A percentile compares a stretch with the other conserved stretches of the same genome.
These are phyloP conservation scores for Ligustrum vulgare DNA, from an alignment of 257 asterid species.

Conservation along the genomic window DNA sequence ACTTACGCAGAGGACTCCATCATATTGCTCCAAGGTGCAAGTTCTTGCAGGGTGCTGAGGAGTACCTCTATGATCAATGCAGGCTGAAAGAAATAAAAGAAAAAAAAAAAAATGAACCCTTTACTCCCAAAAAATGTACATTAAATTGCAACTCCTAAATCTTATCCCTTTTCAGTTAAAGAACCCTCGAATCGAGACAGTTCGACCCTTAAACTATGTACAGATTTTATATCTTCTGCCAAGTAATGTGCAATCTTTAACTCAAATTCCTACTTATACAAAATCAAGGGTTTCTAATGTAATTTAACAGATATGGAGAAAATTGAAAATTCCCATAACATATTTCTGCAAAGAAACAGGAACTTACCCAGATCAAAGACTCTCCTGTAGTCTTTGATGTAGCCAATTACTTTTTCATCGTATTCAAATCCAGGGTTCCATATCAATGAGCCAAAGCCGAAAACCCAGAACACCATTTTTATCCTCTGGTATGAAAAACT, in stretches of 20 bases:
- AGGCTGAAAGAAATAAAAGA: conserved; percentile 47
- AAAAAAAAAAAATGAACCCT: neutral
- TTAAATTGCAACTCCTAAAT: neutral
- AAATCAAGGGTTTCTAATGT: neutral
- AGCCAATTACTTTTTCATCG: conserved; percentile 81
- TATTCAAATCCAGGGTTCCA: conserved; percentile 96
- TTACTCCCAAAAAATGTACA: neutral
- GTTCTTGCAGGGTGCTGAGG: conserved; percentile 98
- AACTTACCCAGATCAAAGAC: conserved; percentile 84
- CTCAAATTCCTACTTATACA: neutral
- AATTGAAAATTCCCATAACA: neutral
- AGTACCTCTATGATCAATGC: conserved; percentile 96
- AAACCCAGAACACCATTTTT: conserved; percentile 82
- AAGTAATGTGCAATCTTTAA: neutral
- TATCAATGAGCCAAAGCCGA: conserved; percentile 88
- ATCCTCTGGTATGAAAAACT: conserved; percentile 7
- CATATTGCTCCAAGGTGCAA: conserved; percentile 77
- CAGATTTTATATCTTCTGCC: neutral
- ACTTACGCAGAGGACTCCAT: conserved; percentile 83
- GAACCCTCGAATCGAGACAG: neutral
- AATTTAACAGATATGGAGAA: neutral
- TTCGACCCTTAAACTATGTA: neutral
- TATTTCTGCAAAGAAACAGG: neutral
- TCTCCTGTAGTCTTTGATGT: conserved; percentile 76
- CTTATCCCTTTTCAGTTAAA: neutral